phyloP scores from a whole-genome alignment of 1,139 yeast genomes.

The Kazachstania sp. region DNA sequence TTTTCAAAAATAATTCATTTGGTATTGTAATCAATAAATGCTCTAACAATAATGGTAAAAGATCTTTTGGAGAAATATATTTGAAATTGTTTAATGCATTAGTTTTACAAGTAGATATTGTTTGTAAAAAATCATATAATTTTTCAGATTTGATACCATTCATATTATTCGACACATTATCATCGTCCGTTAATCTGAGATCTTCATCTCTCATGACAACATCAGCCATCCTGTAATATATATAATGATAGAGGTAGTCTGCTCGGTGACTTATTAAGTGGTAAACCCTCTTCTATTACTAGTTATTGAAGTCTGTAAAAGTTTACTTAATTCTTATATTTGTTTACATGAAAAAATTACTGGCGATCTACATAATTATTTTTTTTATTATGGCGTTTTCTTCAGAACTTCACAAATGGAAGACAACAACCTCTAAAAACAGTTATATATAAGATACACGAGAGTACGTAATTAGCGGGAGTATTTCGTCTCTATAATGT shows the following conservation, averaged over 20 bases:
- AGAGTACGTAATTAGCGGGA: background rate
- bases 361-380: background rate
- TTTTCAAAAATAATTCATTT: conserved; percentile 15
- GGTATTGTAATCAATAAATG: conserved; percentile 26
- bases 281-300: too few relatives aligned
- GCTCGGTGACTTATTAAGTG: too few relatives aligned
- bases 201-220: background rate
- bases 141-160: conserved; percentile 24
- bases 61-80: conserved; percentile 9
- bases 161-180: conserved; percentile 28
- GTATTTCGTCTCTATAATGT: background rate
- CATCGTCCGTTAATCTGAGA: conserved; percentile 4
- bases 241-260: too few relatives aligned
- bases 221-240: background rate
- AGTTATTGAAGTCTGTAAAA: too few relatives aligned
- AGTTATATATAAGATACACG: background rate
- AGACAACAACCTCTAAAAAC: too few relatives aligned
- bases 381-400: background rate
- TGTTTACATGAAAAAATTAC: background rate
- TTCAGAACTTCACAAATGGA: too few relatives aligned
- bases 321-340: too few relatives aligned
- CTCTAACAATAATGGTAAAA: conserved; percentile 16
- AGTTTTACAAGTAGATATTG: background rate
- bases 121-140: conserved; percentile 11
- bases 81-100: conserved; percentile 7